Percentiles rank a stretch among this genome's conserved stretches.
phyloP scores from a whole-genome alignment of 148 eudicot genomes.

The Rhododendron henanense region DNA sequence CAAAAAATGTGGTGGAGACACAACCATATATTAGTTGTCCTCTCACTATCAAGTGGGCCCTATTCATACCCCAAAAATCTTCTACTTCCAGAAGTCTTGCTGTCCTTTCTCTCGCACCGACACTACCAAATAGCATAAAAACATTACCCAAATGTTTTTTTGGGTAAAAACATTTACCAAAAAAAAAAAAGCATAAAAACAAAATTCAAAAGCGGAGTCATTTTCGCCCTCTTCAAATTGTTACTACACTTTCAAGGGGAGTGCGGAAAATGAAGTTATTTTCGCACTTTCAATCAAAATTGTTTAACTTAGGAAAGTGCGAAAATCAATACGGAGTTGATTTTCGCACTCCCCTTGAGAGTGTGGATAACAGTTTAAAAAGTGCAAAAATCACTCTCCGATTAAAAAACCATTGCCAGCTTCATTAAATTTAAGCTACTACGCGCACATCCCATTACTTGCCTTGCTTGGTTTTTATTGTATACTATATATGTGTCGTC shows the following conservation, averaged over 20 bases:
- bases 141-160: too few relatives aligned
- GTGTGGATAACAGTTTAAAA: too few relatives aligned
- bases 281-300: background rate
- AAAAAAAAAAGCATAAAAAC: too few relatives aligned
- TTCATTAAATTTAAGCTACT: background rate
- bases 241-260: too few relatives aligned
- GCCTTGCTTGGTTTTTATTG: background rate
- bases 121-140: background rate
- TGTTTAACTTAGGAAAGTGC: too few relatives aligned
- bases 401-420: background rate
- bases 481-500: background rate
- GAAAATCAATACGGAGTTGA: too few relatives aligned
- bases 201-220: too few relatives aligned
- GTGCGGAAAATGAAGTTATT: too few relatives aligned
- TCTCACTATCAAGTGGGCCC: background rate
- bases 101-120: background rate
- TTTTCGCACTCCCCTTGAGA: too few relatives aligned
- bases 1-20: background rate
- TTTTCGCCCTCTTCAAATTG: too few relatives aligned
- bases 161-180: too few relatives aligned
- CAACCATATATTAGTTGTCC: background rate
- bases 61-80: background rate
- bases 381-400: too few relatives aligned
- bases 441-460: background rate
- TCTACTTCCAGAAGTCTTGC: background rate